Evolutionary conservation across 2,329 filamentous ascomycete species (phyloP).

Genomic region (Exophiala alcalophila): DNA sequence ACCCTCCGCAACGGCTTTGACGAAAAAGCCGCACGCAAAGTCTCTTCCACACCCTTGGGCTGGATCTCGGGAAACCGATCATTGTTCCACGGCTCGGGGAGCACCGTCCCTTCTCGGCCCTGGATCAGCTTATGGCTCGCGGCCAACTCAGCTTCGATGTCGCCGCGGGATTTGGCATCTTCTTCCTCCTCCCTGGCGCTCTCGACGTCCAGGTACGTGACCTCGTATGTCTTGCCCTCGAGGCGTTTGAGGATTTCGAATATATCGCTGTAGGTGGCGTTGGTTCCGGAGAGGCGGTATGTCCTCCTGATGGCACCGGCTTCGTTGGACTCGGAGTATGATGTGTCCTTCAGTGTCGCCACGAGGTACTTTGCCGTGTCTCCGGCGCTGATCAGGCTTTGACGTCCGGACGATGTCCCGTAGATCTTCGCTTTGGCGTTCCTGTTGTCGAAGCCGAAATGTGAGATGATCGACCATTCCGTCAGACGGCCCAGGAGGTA

Average conservation of each 20-base stretch:
- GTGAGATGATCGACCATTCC: slow-evolving; percentile 33
- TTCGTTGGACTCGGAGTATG: background rate
- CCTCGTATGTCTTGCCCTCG: slow-evolving; percentile 14
- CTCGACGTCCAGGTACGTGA: slow-evolving; percentile 14
- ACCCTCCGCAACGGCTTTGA: slow-evolving; percentile 3
- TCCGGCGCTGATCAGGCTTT: slow-evolving; percentile 11
- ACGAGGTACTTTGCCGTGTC: slow-evolving; percentile 14
- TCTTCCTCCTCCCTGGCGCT: slow-evolving; percentile 11
- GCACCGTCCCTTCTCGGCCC: slow-evolving; percentile 11
- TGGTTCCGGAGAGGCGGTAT: slow-evolving; percentile 15
- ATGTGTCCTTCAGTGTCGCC: slow-evolving; percentile 12
- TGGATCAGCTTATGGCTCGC: slow-evolving; percentile 19
- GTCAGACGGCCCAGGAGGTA: slow-evolving; percentile 36
- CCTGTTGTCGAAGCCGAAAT: slow-evolving; percentile 14
- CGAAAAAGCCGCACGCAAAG: slow-evolving; percentile 6
- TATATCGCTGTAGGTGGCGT: slow-evolving; percentile 6
- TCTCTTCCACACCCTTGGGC: slow-evolving; percentile 5
- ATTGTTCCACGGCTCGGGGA: slow-evolving; percentile 14
- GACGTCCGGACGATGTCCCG: slow-evolving; percentile 8
- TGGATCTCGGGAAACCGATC: slow-evolving; percentile 9
- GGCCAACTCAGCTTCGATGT: slow-evolving; percentile 14
- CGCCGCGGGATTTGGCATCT: slow-evolving; percentile 8
- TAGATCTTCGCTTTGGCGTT: slow-evolving; percentile 10
- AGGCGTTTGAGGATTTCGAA: slow-evolving; percentile 11
- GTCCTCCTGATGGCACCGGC: slow-evolving; percentile 6